These are phyloP conservation scores for Camelina hispida DNA, from an alignment of 345 rosid genomes.

Conservation along the genomic window DNA sequence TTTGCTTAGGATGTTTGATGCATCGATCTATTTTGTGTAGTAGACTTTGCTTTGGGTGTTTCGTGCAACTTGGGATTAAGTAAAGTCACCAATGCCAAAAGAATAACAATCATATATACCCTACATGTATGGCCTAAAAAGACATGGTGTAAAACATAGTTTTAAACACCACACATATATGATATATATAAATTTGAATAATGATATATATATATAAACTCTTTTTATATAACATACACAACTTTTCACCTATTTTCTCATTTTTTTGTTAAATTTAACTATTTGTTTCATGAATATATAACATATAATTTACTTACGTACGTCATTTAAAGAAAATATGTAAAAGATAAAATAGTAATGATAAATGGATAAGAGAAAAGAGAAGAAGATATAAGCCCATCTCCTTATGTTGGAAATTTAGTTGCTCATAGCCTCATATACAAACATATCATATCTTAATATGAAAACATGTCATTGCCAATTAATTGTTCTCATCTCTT, in stretches of 20 bases:
- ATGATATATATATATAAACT: too few relatives aligned
- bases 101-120: not conserved
- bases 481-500: constrained; percentile 34
- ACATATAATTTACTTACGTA: not conserved
- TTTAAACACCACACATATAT: not conserved
- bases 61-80: not conserved
- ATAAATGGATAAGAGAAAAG: not conserved
- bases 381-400: constrained; percentile 23
- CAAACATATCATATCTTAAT: constrained; percentile 20
- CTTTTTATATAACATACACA: too few relatives aligned
- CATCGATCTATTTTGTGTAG: not conserved
- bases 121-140: not conserved
- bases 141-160: not conserved
- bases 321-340: not conserved
- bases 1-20: not conserved
- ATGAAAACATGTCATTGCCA: constrained; percentile 40
- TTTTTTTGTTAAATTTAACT: not conserved
- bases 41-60: constrained; percentile 5
- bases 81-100: not conserved
- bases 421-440: constrained; percentile 3
- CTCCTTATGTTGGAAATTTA: constrained; percentile 36
- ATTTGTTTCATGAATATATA: too few relatives aligned
- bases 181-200: not conserved
- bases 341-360: not conserved
- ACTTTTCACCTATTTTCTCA: not conserved